phyloP scores from a whole-genome alignment of 768 basidiomycete genomes.

The Panus rudis region DNA sequence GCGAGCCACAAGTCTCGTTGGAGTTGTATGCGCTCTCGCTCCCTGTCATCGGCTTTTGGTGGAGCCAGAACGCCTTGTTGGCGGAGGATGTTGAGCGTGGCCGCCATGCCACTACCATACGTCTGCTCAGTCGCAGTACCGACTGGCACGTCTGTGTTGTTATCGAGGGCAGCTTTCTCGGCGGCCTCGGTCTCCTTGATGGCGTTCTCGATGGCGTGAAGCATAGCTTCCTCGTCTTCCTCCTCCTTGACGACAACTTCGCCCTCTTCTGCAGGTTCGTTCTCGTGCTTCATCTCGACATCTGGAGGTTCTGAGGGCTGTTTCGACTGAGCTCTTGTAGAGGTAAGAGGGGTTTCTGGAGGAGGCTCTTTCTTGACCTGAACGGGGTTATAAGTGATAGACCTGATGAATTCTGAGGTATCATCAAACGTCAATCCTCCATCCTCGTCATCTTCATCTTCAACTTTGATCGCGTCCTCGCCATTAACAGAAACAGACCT shows the following conservation, averaged over 20 bases:
- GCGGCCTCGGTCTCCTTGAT: conserved; percentile 58
- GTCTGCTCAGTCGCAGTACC: conserved; percentile 76
- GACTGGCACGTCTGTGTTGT: conserved; percentile 29
- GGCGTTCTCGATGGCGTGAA: conserved; percentile 67
- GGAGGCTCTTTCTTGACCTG: conserved; percentile 27
- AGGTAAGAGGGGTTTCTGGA: conserved; percentile 16
- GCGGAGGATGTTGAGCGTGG: conserved; percentile 81
- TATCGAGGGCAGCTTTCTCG: conserved; percentile 32
- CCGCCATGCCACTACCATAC: conserved; percentile 79
- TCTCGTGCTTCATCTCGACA: conserved; percentile 48
- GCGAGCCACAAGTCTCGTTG: conserved; percentile 89
- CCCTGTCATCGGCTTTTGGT: conserved; percentile 52
- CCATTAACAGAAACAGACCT: conserved; percentile 40
- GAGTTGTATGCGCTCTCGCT: conserved; percentile 76
- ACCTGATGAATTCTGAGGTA: conserved; percentile 93
- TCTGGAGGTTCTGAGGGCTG: conserved; percentile 26
- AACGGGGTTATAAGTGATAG: conserved; percentile 62
- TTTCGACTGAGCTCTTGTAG: conserved; percentile 19
- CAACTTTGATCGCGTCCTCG: conserved; percentile 37
- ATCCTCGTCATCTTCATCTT: conserved; percentile 39
- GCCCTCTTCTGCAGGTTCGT: conserved; percentile 66
- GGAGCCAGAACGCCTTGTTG: conserved; percentile 84
- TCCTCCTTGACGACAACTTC: conserved; percentile 78
- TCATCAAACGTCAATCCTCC: conserved; percentile 86
- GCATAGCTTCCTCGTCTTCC: conserved; percentile 68